Evolutionary conservation across 1,139 yeast species (phyloP).

Genomic region (Arxiozyma bovina): DNA sequence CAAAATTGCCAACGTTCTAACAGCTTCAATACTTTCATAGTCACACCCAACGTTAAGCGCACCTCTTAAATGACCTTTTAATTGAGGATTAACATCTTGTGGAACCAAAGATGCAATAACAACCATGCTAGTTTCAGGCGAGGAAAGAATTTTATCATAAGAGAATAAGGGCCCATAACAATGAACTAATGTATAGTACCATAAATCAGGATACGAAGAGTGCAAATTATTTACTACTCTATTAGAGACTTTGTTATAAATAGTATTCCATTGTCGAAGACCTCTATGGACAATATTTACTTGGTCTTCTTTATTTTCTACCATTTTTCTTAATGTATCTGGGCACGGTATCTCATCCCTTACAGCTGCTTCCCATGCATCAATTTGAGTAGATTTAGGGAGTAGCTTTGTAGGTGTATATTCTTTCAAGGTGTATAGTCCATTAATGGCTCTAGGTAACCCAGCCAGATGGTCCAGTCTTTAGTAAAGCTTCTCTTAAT

Average conservation of each 20-base stretch:
- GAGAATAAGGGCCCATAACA: slow-evolving; percentile 75
- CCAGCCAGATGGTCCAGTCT: slow-evolving; percentile 74
- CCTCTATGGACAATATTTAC: slow-evolving; percentile 34
- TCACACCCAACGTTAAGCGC: slow-evolving; percentile 75
- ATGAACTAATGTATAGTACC: slow-evolving; percentile 62
- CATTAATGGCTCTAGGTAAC: slow-evolving; percentile 75
- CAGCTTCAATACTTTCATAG: slow-evolving; percentile 50
- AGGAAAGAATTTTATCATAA: slow-evolving; percentile 51
- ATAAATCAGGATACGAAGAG: slow-evolving; percentile 76
- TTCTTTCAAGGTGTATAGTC: slow-evolving; percentile 55
- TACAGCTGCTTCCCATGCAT: slow-evolving; percentile 21
- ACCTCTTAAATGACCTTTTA: slow-evolving; percentile 83
- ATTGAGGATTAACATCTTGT: slow-evolving; percentile 89
- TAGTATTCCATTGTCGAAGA: slow-evolving; percentile 59
- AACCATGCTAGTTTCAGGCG: slow-evolving; percentile 68
- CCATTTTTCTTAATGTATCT: slow-evolving; percentile 6
- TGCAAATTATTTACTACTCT: slow-evolving; percentile 62
- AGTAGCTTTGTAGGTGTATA: slow-evolving; percentile 51
- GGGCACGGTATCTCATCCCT: slow-evolving; percentile 11
- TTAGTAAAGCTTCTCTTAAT: slow-evolving; percentile 67
- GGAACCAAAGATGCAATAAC: slow-evolving; percentile 78
- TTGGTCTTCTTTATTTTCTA: slow-evolving; percentile 9
- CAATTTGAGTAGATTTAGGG: slow-evolving; percentile 15
- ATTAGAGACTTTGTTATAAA: slow-evolving; percentile 65
- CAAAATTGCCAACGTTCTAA: slow-evolving; percentile 54